phyloP scores from a whole-genome alignment of 1,284 basidiomycete species.

The Gymnopus androsaceus region DNA sequence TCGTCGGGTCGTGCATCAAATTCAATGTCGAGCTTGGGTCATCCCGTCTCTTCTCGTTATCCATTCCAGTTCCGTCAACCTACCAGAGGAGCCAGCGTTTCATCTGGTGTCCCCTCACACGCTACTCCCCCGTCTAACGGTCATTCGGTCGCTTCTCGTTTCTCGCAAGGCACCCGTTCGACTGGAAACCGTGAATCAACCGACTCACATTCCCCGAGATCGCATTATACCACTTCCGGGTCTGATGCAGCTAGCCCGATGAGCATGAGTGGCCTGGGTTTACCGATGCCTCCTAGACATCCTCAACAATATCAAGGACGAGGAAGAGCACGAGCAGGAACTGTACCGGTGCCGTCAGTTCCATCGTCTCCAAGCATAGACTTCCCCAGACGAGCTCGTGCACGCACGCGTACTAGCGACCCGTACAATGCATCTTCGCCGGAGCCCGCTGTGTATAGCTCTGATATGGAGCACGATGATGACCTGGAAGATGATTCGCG shows the following conservation, averaged over 20 bases:
- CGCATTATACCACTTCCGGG: slow-evolving; percentile 27
- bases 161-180: slow-evolving; percentile 53
- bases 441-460: slow-evolving; percentile 34
- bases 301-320: slow-evolving; percentile 43
- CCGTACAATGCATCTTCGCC: slow-evolving; percentile 34
- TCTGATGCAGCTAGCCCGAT: slow-evolving; percentile 28
- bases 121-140: slow-evolving; percentile 32
- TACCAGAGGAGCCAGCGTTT: slow-evolving; percentile 41
- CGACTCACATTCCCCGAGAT: slow-evolving; percentile 48
- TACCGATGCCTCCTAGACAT: slow-evolving; percentile 72
- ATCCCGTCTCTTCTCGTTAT: slow-evolving; percentile 68
- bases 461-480: slow-evolving; percentile 31
- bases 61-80: slow-evolving; percentile 69
- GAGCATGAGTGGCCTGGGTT: slow-evolving; percentile 46
- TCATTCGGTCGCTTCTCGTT: slow-evolving; percentile 42
- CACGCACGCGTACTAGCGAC: slow-evolving; percentile 47
- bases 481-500: slow-evolving; percentile 42
- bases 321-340: slow-evolving; percentile 49
- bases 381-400: slow-evolving; percentile 37
- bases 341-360: slow-evolving; percentile 41
- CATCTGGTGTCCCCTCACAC: slow-evolving; percentile 35
- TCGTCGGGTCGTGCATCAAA: slow-evolving; percentile 57
- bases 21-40: slow-evolving; percentile 78
- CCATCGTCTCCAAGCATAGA: slow-evolving; percentile 46
- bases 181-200: slow-evolving; percentile 60